A percentile compares a stretch with the other conserved stretches of the same genome.
Conservation (phyloP, 2,329 filamentous ascomycete genomes). For the Ophiostoma angusticollis region DNA sequence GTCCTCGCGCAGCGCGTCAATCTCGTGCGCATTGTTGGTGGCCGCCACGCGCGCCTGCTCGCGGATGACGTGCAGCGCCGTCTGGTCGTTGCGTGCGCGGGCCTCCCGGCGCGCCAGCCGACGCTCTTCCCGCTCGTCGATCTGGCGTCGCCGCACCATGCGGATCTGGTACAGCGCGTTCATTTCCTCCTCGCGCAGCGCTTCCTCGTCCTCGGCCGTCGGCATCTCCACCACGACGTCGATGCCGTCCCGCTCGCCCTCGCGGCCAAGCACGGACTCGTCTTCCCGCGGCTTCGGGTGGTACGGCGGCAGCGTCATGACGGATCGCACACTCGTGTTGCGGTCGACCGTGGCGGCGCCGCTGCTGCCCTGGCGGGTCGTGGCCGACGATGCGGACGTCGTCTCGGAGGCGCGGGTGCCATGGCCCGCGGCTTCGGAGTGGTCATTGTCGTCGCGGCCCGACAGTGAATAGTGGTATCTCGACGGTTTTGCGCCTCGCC, state of each 20-base stretch:
- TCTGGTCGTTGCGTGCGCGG: slow-evolving; percentile 54
- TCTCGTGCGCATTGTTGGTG: slow-evolving; percentile 35
- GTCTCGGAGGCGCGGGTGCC: slow-evolving; percentile 8
- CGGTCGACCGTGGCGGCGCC: slow-evolving; percentile 46
- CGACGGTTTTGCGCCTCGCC: slow-evolving; percentile 12
- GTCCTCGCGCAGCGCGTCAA: slow-evolving; percentile 45
- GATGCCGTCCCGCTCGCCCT: slow-evolving; percentile 84
- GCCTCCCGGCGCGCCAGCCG: slow-evolving; percentile 59
- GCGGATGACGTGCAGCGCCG: slow-evolving; percentile 54
- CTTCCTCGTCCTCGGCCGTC: slow-evolving; percentile 65
- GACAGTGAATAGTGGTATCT: slow-evolving; percentile 13
- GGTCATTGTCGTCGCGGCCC: slow-evolving; percentile 16
- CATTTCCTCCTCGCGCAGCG: slow-evolving; percentile 78
- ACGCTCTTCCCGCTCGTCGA: slow-evolving; percentile 66
- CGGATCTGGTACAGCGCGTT: slow-evolving; percentile 84
- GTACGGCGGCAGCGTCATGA: slow-evolving; percentile 88
- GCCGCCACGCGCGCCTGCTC: slow-evolving; percentile 37
- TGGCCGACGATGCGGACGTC: neutral
- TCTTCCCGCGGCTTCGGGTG: slow-evolving; percentile 56
- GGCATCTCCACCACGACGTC: slow-evolving; percentile 83
- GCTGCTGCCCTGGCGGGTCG: neutral
- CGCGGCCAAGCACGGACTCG: slow-evolving; percentile 73
- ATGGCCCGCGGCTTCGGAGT: slow-evolving; percentile 8
- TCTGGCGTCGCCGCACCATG: slow-evolving; percentile 58
- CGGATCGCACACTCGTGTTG: slow-evolving; percentile 77